These are phyloP conservation scores for Cladosporium colombiae DNA, from an alignment of 2,329 filamentous ascomycete species.

Conservation along the genomic window DNA sequence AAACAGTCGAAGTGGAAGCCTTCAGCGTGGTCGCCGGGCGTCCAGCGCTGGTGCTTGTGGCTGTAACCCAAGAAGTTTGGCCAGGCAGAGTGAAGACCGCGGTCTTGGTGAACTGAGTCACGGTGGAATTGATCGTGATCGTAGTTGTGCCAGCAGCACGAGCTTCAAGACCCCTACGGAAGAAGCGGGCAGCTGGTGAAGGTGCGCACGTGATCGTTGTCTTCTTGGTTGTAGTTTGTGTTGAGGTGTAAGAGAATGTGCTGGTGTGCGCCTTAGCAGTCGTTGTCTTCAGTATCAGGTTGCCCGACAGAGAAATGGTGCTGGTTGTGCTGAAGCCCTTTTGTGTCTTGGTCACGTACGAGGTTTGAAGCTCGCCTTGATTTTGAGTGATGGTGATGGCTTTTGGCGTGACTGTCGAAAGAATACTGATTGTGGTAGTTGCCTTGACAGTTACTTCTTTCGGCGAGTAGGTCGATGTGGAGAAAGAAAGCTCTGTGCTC, in stretches of 20 bases:
- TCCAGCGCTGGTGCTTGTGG: constrained; percentile 30
- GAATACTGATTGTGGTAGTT: constrained; percentile 24
- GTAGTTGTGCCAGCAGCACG: constrained; percentile 31
- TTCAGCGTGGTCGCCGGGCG: constrained; percentile 30
- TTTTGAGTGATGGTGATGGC: constrained; percentile 25
- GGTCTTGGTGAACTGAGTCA: constrained; percentile 32
- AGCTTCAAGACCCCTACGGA: constrained; percentile 23
- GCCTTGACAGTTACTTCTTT: constrained; percentile 29
- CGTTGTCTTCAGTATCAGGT: constrained; percentile 30
- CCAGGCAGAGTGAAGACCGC: constrained; percentile 20
- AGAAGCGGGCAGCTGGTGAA: constrained; percentile 26
- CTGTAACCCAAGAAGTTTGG: constrained; percentile 27
- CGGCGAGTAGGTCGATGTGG: constrained; percentile 22
- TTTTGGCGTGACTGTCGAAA: constrained; percentile 24
- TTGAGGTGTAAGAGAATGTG: constrained; percentile 28
- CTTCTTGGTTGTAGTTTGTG: constrained; percentile 36
- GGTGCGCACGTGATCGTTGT: constrained; percentile 35
- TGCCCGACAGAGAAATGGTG: constrained; percentile 26
- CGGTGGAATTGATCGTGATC: constrained; percentile 30
- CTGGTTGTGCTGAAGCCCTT: constrained; percentile 36
- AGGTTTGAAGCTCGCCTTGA: constrained; percentile 28
- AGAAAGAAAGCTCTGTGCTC: constrained; percentile 22
- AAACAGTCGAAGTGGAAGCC: constrained; percentile 29
- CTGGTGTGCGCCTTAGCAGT: constrained; percentile 28
- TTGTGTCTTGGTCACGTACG: constrained; percentile 29